Evolutionary conservation across 305 asterid genomes (phyloP), one percentile per base, ranked within the genome.

Genomic region (Ajuga reptans): DNA sequence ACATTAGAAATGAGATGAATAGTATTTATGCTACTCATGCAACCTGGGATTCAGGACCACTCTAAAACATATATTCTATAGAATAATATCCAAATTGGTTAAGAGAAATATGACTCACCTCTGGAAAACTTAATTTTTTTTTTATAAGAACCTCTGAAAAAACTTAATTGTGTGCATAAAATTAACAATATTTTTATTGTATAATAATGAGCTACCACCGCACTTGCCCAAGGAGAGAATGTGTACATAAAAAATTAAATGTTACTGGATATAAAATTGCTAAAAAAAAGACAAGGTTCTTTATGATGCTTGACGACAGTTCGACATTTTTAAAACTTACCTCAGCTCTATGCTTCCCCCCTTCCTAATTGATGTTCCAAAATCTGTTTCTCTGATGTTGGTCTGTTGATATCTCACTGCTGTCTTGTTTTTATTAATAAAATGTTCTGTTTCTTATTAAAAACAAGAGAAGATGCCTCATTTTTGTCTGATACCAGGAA

Each of bases 401-500:
- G 51, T 68, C 21, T 15, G 63, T 5, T 68, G 64, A 70, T 73
- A 50, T 56, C 71, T 50, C 34, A 17, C 63, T 21, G 2, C 2
- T 21, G 27, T 21, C 27, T 21, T 21, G 27, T 21, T 21, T 21
- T 21, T 21, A 21, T 21, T 21, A 21, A 21, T 21, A 0, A 21
- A 2, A 21, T 21, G 27, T 21, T 21, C 27, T 21, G 27, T 21
- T 21, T 21, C 27, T 21, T 21, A 21, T 21, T 21, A 21, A 21
- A 21, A 21, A 21, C 27, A 21, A 21, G 27, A 21, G 2, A 2
- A 21, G 27, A 21, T 21, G 27, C 27, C 27, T 21, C 27, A 21
- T 21, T 60, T 65, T 54, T 71, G 15, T 79, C 59, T 76, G 76
- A 66, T 80, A 39, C 71, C 86, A 92, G 98, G 98, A 92, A 66